Evolutionary conservation across 208 protist species (phyloP).

Genomic region (Leishmania arabica): DNA sequence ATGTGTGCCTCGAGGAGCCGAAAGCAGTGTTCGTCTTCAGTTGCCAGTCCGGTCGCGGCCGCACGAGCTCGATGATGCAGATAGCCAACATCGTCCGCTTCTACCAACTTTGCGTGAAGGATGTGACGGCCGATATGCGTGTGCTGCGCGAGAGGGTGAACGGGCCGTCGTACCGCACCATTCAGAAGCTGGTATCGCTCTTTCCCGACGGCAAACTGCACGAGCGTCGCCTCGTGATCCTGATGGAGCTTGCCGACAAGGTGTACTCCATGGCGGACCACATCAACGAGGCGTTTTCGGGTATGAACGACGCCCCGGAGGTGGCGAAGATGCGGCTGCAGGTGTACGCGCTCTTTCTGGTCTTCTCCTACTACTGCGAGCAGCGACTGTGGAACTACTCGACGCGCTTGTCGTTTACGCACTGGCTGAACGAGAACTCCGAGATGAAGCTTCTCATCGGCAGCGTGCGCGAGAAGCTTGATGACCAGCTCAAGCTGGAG

Average conservation of each 20-base stretch:
- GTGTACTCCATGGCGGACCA: constrained; percentile 87
- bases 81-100: constrained; percentile 90
- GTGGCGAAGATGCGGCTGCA: constrained; percentile 84
- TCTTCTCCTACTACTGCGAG: constrained; percentile 92
- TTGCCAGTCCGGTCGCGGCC: constrained; percentile 85
- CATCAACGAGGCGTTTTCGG: constrained; percentile 78
- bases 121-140: constrained; percentile 67
- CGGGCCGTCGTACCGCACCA: constrained; percentile 72
- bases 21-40: constrained; percentile 83
- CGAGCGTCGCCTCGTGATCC: constrained; percentile 73
- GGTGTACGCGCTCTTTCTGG: constrained; percentile 84
- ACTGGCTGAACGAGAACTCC: constrained; percentile 71
- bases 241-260: constrained; percentile 87
- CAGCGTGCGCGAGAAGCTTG: constrained; percentile 70
- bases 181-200: constrained; percentile 88
- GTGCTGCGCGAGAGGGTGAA: constrained; percentile 58
- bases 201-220: constrained; percentile 88
- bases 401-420: constrained; percentile 53
- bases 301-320: constrained; percentile 46
- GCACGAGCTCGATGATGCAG: constrained; percentile 85
- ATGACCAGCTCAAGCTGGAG: constrained; percentile 76
- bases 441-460: constrained; percentile 75
- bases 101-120: constrained; percentile 81
- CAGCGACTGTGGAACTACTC: constrained; percentile 80
- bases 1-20: constrained; percentile 78